Evolutionary conservation across 148 eudicot species (phyloP).

Genomic region (Cornus controversa): DNA sequence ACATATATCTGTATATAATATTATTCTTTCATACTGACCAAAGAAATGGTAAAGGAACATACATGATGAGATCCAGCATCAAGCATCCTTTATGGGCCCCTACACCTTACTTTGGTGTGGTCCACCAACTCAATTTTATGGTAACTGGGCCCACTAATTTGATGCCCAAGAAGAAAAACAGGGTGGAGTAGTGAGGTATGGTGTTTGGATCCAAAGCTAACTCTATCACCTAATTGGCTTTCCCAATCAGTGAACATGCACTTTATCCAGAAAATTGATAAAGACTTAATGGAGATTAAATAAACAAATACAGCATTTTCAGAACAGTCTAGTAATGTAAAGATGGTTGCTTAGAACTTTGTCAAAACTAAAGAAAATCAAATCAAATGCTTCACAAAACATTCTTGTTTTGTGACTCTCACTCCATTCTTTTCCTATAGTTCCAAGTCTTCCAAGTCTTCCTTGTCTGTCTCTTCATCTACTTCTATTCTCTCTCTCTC

Average conservation of each 20-base stretch:
- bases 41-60: slow-evolving; percentile 9
- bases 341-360: slow-evolving; percentile 4
- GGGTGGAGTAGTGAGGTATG: slow-evolving; percentile 17
- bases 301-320: no score
- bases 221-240: neutral
- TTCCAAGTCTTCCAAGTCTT: slow-evolving; percentile 23
- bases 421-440: slow-evolving; percentile 15
- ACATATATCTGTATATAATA: neutral
- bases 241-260: neutral
- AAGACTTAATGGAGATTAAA: no score
- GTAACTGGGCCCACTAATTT: slow-evolving; percentile 16
- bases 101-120: slow-evolving; percentile 23
- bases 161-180: slow-evolving; percentile 20
- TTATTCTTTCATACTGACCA: neutral
- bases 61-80: slow-evolving; percentile 30
- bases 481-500: neutral
- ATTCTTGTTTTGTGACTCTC: neutral
- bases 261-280: no score
- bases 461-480: slow-evolving; percentile 14
- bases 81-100: slow-evolving; percentile 22
- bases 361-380: slow-evolving; percentile 11
- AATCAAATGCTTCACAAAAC: neutral
- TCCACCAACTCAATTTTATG: slow-evolving; percentile 22
- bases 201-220: slow-evolving; percentile 40
- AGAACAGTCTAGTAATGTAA: no score